Evolutionary conservation across 345 rosid species (phyloP), one percentile per base, ranked within the genome.

Genomic region (Populus nigra): DNA sequence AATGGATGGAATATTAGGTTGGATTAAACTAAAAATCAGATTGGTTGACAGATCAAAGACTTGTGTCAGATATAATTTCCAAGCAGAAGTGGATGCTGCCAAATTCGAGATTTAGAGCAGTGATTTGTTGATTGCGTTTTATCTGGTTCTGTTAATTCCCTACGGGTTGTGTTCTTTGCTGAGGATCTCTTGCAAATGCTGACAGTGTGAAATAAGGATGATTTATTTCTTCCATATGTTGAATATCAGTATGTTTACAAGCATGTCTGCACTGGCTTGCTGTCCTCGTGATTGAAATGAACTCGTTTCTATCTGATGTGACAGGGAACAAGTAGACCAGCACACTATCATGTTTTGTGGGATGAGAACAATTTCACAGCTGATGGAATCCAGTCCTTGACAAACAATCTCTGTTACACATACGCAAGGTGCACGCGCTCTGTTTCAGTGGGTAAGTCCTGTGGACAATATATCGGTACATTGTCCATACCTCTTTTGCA

Each of bases 311-410:
- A 67, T 57, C 74, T 50, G 29, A 74, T 73, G 15, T 73, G 68
- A 12, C 79, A 96, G 99, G 99, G 99, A 50, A 96, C 99, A 18
- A 96, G 99, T 77, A 84, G 99, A 69, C 99, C 99, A 18, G 99
- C 99, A 33, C 99, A 96, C 83, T 96, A 96, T 82, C 99, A 96
- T 85, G 99, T 96, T 72, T 85, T 96, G 25, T 96, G 99, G 99
- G 99, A 96, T 36, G 98, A 96, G 85, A 96, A 96, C 85, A 96
- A 91, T 80, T 96, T 96, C 78, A 96, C 99, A 7, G 93, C 98
- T 0, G 99, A 96, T 79, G 98, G 97, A 68, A 96, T 96, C 73
- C 99, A 96, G 69, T 96, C 99, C 29, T 79, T 94, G 76, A 96
- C 99, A 7, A 96, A 96, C 86, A 96, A 94, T 79, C 97, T 96